Evolutionary conservation across 768 basidiomycete genomes (phyloP).

Genomic region (Fibroporia radiculosa): DNA sequence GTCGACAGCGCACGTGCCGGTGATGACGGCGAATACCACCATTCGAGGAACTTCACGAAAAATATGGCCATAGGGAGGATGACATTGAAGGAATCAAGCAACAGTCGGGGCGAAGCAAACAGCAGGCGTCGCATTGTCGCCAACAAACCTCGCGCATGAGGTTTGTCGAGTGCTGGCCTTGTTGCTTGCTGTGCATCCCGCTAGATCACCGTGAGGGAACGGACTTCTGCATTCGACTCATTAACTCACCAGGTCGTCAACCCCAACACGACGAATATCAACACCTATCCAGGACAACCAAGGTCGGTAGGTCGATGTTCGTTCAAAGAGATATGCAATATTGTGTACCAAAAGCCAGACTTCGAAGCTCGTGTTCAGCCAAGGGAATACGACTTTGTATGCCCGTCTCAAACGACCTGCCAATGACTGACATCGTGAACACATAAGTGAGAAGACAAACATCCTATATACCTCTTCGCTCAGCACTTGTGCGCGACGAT

Average conservation of each 20-base stretch:
- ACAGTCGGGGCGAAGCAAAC: slow-evolving; percentile 45
- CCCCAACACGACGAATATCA: slow-evolving; percentile 69
- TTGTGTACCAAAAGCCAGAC: slow-evolving; percentile 80
- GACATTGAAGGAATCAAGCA: slow-evolving; percentile 72
- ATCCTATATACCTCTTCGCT: slow-evolving; percentile 42
- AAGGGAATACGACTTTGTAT: slow-evolving; percentile 79
- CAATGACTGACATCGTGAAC: slow-evolving; percentile 32
- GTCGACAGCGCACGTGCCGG: slow-evolving; percentile 68
- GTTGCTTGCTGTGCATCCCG: slow-evolving; percentile 17
- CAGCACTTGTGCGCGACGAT: slow-evolving; percentile 36
- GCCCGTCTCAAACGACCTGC: slow-evolving; percentile 44
- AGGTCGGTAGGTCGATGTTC: slow-evolving; percentile 79
- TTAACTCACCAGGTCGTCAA: slow-evolving; percentile 67
- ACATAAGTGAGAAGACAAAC: background rate
- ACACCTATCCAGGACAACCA: slow-evolving; percentile 86
- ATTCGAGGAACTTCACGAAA: slow-evolving; percentile 93
- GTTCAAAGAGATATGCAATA: slow-evolving; percentile 84
- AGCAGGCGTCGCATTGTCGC: slow-evolving; percentile 41
- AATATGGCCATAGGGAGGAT: slow-evolving; percentile 87
- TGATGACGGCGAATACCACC: slow-evolving; percentile 97
- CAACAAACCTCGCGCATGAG: slow-evolving; percentile 27
- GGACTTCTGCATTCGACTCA: background rate
- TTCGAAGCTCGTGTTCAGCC: slow-evolving; percentile 70
- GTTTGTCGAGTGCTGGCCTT: slow-evolving; percentile 18
- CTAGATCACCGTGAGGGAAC: slow-evolving; percentile 8